Evolutionary conservation across 2,329 filamentous ascomycete genomes (phyloP).

Genomic region (Mycogone perniciosa): DNA sequence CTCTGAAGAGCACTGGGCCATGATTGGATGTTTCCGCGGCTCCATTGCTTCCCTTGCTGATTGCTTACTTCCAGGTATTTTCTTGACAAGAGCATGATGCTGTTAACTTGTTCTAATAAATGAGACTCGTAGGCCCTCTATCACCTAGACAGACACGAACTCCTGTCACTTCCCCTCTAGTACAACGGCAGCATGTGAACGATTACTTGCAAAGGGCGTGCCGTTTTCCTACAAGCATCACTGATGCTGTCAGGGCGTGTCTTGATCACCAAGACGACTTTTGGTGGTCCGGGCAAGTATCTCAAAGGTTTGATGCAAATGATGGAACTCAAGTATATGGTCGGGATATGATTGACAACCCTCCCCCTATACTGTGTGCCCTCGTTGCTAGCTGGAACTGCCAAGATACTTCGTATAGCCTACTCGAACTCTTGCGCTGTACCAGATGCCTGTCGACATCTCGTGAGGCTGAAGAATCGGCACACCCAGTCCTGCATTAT

Average conservation of each 20-base stretch:
- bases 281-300: conserved; percentile 51
- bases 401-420: conserved; percentile 41
- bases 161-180: conserved; percentile 44
- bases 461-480: conserved; percentile 42
- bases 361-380: conserved; percentile 44
- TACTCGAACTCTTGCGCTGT: conserved; percentile 46
- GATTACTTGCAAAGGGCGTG: conserved; percentile 45
- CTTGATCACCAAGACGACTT: conserved; percentile 51
- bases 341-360: conserved; percentile 32
- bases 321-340: conserved; percentile 13
- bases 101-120: conserved; percentile 17
- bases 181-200: conserved; percentile 44
- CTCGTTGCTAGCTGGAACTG: conserved; percentile 48
- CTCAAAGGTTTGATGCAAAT: conserved; percentile 20
- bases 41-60: conserved; percentile 42
- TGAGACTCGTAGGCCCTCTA: conserved; percentile 31
- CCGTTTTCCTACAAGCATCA: conserved; percentile 32
- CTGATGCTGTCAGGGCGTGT: conserved; percentile 37
- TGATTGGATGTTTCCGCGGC: conserved; percentile 47
- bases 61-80: conserved; percentile 44
- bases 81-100: conserved; percentile 1
- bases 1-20: conserved; percentile 40
- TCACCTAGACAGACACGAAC: conserved; percentile 45
- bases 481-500: conserved; percentile 45
- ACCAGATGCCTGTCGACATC: conserved; percentile 43